These are phyloP conservation scores for Dictyostelium firmibasis DNA, from an alignment of 78 protist genomes.

Conservation along the genomic window DNA sequence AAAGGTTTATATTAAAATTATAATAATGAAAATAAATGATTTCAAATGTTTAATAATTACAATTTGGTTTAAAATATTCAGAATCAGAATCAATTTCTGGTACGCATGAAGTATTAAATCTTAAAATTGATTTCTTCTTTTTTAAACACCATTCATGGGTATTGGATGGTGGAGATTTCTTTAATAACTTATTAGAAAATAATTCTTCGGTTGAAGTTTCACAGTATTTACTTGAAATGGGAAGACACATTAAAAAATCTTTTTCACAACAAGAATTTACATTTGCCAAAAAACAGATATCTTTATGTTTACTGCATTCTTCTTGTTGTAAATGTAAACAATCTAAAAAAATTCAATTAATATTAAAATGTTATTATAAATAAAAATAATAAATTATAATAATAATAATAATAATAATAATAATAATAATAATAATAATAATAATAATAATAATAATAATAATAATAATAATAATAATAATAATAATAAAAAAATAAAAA, in stretches of 20 bases:
- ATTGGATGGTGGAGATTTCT: neutral
- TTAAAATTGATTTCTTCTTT: neutral
- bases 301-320: neutral
- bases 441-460: too few relatives aligned
- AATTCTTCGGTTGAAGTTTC: neutral
- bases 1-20: too few relatives aligned
- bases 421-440: too few relatives aligned
- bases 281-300: neutral
- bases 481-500: neutral
- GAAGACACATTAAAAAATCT: neutral
- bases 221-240: neutral
- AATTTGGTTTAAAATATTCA: conserved; percentile 5
- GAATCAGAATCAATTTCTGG: neutral
- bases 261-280: conserved; percentile 18
- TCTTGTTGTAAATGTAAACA: neutral
- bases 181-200: neutral
- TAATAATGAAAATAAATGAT: too few relatives aligned
- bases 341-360: neutral
- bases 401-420: too few relatives aligned
- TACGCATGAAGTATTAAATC: neutral
- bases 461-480: neutral
- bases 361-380: neutral
- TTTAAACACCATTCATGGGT: conserved; percentile 11
- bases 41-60: neutral
- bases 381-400: too few relatives aligned